Evolutionary conservation across 2,329 filamentous ascomycete species (phyloP).

Genomic region (Aspergillus hiratsukae): DNA sequence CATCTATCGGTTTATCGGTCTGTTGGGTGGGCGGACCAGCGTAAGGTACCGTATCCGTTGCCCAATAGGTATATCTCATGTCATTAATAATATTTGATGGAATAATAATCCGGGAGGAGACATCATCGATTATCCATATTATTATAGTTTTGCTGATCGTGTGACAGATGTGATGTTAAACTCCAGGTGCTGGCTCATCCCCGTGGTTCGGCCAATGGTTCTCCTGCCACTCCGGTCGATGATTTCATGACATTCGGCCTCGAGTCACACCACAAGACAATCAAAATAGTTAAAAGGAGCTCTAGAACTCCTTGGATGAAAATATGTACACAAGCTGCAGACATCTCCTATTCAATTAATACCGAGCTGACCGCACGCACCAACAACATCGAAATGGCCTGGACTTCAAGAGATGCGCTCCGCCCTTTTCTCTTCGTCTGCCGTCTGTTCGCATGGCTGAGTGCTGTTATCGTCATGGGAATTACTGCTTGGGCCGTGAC

Average conservation of each 20-base stretch:
- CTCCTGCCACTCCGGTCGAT: neutral
- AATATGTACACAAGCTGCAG: neutral
- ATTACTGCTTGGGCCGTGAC: conserved; percentile 11
- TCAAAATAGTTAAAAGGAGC: neutral
- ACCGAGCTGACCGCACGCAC: neutral
- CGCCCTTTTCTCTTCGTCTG: conserved; percentile 8
- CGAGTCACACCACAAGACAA: neutral
- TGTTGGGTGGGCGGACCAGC: neutral
- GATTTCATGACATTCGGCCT: neutral
- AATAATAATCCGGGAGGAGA: too few species aligned
- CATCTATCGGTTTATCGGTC: neutral
- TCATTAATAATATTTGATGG: neutral
- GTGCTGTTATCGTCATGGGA: conserved; percentile 11
- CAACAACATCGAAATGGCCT: neutral
- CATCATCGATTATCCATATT: neutral
- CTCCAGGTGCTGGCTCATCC: neutral
- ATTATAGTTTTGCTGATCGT: neutral
- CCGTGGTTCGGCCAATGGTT: neutral
- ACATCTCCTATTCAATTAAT: neutral
- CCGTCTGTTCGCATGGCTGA: conserved; percentile 11
- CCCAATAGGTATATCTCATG: neutral
- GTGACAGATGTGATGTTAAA: neutral
- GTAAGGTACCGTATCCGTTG: neutral
- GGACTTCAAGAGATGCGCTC: neutral
- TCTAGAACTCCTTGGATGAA: neutral